A percentile compares a stretch with the other conserved stretches of the same genome.
Evolutionary conservation across 306 rosid species (phyloP).

Genomic region (Fragaria ananassa): DNA sequence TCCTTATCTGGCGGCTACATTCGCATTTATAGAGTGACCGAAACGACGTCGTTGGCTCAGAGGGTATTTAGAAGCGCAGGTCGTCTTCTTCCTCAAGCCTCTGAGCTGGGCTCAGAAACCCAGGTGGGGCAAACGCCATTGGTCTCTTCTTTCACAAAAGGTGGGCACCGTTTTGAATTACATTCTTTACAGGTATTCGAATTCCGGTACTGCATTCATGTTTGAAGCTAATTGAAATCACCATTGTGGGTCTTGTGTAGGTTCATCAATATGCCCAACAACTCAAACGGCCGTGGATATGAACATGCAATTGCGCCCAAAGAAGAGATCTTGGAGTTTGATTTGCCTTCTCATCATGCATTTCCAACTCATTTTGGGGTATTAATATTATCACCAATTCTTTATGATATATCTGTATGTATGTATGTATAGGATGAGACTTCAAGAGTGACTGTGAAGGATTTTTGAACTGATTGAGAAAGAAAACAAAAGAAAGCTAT

Average conservation of each 20-base stretch:
- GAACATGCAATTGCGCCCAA: slow-evolving; percentile 47
- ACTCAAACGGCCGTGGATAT: slow-evolving; percentile 35
- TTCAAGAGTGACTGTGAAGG: neutral
- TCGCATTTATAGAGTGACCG: too few species aligned
- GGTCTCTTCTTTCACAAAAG: neutral
- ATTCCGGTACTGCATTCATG: neutral
- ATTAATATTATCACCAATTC: neutral
- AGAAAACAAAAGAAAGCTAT: neutral
- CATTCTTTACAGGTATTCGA: neutral
- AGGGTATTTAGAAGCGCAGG: neutral
- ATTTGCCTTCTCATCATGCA: slow-evolving; percentile 36
- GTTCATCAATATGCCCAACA: slow-evolving; percentile 36
- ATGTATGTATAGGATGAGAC: neutral
- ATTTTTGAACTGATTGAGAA: neutral
- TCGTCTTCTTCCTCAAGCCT: neutral
- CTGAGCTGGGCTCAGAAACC: neutral
- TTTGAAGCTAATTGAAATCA: neutral
- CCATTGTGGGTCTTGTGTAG: slow-evolving; percentile 17
- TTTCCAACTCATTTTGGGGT: slow-evolving; percentile 55
- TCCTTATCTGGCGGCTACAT: too few species aligned
- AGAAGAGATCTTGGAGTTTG: slow-evolving; percentile 60
- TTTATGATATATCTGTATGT: neutral
- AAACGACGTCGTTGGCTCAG: neutral
- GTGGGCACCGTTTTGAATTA: neutral
- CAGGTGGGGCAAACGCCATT: neutral